Conservation (phyloP, 495 filamentous ascomycete species). For the Neurospora sp. region DNA sequence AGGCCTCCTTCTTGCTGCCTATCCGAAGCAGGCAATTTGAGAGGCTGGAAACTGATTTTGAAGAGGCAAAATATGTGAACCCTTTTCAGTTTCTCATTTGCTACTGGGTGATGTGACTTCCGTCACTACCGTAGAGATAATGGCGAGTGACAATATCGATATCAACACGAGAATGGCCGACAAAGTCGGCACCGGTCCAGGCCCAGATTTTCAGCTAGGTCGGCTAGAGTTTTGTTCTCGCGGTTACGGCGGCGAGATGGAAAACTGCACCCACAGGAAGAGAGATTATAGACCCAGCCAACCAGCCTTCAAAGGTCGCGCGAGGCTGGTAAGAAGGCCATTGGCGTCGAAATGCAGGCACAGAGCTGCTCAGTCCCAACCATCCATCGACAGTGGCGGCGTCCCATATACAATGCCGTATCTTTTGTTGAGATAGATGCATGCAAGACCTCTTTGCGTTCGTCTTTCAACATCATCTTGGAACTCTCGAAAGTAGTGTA, state of each 20-base stretch:
- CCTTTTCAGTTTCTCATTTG: neutral
- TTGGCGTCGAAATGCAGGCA: neutral
- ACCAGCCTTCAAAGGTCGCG: neutral
- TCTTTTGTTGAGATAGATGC: neutral
- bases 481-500: neutral
- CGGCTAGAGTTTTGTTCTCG: neutral
- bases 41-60: neutral
- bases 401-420: neutral
- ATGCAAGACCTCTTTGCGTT: neutral
- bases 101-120: neutral
- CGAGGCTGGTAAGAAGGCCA: neutral
- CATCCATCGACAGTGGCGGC: neutral
- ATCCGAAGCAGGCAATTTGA: neutral
- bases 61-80: neutral
- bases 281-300: neutral
- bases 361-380: neutral
- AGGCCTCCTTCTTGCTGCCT: neutral
- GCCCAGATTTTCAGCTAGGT: neutral
- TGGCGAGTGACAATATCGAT: neutral
- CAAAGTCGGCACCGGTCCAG: neutral
- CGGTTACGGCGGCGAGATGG: neutral
- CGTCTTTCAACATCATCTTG: neutral
- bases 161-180: neutral
- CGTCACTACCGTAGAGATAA: neutral
- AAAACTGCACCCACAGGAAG: neutral